Evolutionary conservation across 106 monocot genomes (phyloP), one percentile per base, ranked within the genome.

Genomic region (Vanilla planifolia): DNA sequence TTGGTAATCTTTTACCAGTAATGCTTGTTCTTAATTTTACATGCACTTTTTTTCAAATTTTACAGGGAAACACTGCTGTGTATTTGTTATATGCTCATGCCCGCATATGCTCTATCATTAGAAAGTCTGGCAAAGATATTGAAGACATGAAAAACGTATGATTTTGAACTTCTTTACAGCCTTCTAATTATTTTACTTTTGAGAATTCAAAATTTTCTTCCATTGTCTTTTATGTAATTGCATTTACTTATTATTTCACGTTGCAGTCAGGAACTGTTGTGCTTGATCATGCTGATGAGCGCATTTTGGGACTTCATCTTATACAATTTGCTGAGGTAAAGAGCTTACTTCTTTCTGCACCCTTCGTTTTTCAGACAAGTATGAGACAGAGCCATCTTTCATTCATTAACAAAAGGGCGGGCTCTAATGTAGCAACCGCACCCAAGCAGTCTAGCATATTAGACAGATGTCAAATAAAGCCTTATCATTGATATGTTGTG

Each of bases 61-160:
- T 33, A 47, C 75, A 90, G 90, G 89, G 95, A 37, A 90, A 96
- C 65, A 96, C 95, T 43, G 95, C 90, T 61, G 95, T 96, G 23
- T 96, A 96, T 76, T 67, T 96, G 43, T 67, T 89, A 63, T 96
- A 96, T 71, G 95, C 95, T 51, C 90, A 96, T 87, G 90, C 95
- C 67, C 89, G 95, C 20, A 96, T 96, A 44, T 86, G 89, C 59
- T 96, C 90, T 16, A 96, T 96, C 42, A 89, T 96, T 61, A 78
- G 76, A 63, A 96, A 84, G 69, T 96, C 90, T 61, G 86, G 81
- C 56, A 86, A 71, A 73, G 84, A 96, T 27, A 66, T 90, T 40
- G 75, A 89, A 43, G 83, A 89, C 26, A 68, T 96, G 34, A 83
- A 83, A 36, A 71, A 76, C 50, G 95, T 96, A 75, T 61, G 61